phyloP scores from a whole-genome alignment of 495 filamentous ascomycete genomes.

The Parachaetomium inaequale region DNA sequence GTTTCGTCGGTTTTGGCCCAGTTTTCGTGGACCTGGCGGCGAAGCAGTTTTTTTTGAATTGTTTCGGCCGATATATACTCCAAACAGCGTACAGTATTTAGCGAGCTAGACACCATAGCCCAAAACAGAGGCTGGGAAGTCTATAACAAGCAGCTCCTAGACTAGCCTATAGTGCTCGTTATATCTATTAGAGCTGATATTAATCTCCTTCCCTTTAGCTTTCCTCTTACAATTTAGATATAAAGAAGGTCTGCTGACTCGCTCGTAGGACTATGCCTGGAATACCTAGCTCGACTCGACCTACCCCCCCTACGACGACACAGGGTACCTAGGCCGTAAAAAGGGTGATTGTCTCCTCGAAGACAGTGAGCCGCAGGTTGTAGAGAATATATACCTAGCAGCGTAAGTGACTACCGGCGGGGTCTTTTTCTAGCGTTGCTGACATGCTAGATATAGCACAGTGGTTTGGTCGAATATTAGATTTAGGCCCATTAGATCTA shows the following conservation, averaged over 20 bases:
- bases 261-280: not conserved
- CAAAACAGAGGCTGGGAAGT: slow-evolving; percentile 53
- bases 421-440: slow-evolving; percentile 17
- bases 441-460: slow-evolving; percentile 23
- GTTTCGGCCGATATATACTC: slow-evolving; percentile 23
- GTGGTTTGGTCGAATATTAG: slow-evolving; percentile 60
- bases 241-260: not conserved
- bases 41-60: too few species aligned
- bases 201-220: slow-evolving; percentile 40
- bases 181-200: slow-evolving; percentile 67
- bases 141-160: slow-evolving; percentile 50
- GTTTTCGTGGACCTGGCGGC: too few species aligned
- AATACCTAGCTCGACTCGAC: slow-evolving; percentile 67
- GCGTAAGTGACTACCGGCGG: slow-evolving; percentile 33
- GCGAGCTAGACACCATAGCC: slow-evolving; percentile 55
- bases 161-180: slow-evolving; percentile 62
- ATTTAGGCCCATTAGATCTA: slow-evolving; percentile 62
- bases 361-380: slow-evolving; percentile 25
- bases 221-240: not conserved
- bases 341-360: slow-evolving; percentile 40
- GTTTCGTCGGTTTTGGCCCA: too few species aligned
- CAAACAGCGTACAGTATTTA: slow-evolving; percentile 12
- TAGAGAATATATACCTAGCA: slow-evolving; percentile 11
- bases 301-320: slow-evolving; percentile 53
- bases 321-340: not conserved